Evolutionary conservation across 1,284 basidiomycete species (phyloP).

Genomic region (Exobasidium rhododendri): DNA sequence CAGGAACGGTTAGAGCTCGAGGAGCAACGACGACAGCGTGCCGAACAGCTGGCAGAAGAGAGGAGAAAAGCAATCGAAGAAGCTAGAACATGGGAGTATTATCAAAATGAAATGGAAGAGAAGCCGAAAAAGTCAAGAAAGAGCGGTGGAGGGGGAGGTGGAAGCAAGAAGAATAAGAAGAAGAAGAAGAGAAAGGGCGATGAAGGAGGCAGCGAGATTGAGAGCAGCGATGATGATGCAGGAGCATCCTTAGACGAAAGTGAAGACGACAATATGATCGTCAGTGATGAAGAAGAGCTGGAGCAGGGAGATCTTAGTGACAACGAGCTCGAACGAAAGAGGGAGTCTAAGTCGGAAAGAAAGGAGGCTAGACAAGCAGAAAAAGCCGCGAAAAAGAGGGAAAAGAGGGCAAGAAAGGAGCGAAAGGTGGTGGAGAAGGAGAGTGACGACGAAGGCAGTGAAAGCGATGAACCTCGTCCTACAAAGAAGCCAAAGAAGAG

Average conservation of each 20-base stretch:
- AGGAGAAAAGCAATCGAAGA: constrained; percentile 40
- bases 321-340: constrained; percentile 10
- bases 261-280: constrained; percentile 16
- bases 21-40: constrained; percentile 36
- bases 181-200: constrained; percentile 25
- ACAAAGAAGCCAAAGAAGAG: constrained; percentile 25
- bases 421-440: constrained; percentile 5
- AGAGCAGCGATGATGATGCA: constrained; percentile 18
- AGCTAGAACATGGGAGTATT: constrained; percentile 43
- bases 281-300: constrained; percentile 16
- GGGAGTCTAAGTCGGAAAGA: constrained; percentile 1
- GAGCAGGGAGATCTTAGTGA: constrained; percentile 20
- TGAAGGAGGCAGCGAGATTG: constrained; percentile 35
- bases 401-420: constrained; percentile 14
- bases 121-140: constrained; percentile 31
- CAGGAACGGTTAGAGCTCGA: constrained; percentile 37
- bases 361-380: neutral
- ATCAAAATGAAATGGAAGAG: constrained; percentile 33
- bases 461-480: constrained; percentile 21
- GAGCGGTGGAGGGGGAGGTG: constrained; percentile 20
- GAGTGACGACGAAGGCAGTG: constrained; percentile 12
- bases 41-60: constrained; percentile 44
- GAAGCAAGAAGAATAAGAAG: constrained; percentile 28
- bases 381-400: constrained; percentile 2
- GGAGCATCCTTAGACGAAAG: constrained; percentile 25